Conservation (phyloP, 345 rosid species). For the Eucalyptus tenuipes region DNA sequence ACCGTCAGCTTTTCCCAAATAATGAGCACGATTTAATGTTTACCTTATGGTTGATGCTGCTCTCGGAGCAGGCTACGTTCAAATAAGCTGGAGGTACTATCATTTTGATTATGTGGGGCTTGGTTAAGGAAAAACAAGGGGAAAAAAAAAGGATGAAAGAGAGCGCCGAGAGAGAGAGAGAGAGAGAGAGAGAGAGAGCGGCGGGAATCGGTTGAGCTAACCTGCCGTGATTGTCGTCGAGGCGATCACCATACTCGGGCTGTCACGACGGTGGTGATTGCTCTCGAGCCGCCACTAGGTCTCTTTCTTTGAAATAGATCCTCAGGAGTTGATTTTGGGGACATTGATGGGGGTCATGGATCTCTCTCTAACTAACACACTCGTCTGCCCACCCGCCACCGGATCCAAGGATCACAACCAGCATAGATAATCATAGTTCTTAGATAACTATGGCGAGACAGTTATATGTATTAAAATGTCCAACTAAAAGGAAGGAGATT, state of each 20-base stretch:
- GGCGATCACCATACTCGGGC: background rate
- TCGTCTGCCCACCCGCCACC: background rate
- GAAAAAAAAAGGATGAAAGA: background rate
- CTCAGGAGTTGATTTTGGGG: no score
- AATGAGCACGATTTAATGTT: background rate
- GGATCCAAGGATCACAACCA: background rate
- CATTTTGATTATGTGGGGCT: background rate
- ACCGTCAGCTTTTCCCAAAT: background rate
- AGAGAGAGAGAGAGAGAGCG: background rate
- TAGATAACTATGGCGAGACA: background rate
- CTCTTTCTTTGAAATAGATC: background rate
- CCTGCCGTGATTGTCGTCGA: background rate
- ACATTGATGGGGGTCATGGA: accelerated
- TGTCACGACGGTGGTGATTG: background rate
- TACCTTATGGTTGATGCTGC: background rate
- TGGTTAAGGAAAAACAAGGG: background rate
- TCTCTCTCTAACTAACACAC: background rate
- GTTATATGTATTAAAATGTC: background rate
- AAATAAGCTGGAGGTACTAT: background rate
- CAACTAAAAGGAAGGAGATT: background rate
- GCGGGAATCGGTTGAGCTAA: background rate
- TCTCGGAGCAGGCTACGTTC: background rate
- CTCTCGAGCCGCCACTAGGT: background rate
- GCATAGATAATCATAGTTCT: background rate
- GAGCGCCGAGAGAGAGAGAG: background rate